A percentile compares a stretch with the other conserved stretches of the same genome.
Evolutionary conservation across 805 yeast genomes (phyloP).

Genomic region (Hanseniaspora osmophila): DNA sequence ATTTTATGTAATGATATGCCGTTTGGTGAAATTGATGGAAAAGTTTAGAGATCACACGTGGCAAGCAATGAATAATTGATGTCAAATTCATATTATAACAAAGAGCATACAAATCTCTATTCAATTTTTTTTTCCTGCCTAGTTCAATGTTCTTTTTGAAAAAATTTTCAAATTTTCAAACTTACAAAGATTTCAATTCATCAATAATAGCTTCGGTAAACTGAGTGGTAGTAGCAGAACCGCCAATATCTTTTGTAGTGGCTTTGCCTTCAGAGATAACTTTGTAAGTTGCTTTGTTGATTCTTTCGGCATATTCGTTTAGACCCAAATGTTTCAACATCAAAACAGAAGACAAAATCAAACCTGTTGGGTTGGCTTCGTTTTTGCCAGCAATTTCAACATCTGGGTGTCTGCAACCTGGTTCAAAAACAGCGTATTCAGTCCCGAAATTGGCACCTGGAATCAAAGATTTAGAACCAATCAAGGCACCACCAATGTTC

Average conservation of each 20-base stretch:
- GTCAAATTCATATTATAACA: too few species aligned
- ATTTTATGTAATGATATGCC: too few species aligned
- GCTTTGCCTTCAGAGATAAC: constrained; percentile 80
- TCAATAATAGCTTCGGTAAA: constrained; percentile 83
- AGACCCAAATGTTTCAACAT: constrained; percentile 91
- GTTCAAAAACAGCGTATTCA: constrained; percentile 95
- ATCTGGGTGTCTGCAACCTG: constrained; percentile 99
- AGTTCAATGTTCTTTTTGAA: too few species aligned
- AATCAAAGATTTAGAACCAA: constrained; percentile 50
- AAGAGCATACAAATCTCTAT: too few species aligned
- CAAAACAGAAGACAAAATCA: constrained; percentile 83
- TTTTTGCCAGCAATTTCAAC: constrained; percentile 88
- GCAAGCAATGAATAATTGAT: too few species aligned
- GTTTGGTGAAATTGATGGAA: too few species aligned
- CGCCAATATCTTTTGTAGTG: constrained; percentile 86
- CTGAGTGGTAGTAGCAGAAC: constrained; percentile 77
- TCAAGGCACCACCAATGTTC: constrained; percentile 87
- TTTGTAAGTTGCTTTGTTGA: constrained; percentile 76
- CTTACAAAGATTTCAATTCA: constrained; percentile 31
- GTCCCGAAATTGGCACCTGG: constrained; percentile 98
- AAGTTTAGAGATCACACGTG: too few species aligned
- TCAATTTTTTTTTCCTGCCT: too few species aligned
- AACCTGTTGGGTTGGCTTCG: constrained; percentile 95
- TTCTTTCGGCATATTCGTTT: constrained; percentile 69
- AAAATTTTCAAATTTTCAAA: too few species aligned